Evolutionary conservation across 1,139 yeast species (phyloP), one percentile per base, ranked within the genome.

Genomic region (Protomyces arabidopsidicola): DNA sequence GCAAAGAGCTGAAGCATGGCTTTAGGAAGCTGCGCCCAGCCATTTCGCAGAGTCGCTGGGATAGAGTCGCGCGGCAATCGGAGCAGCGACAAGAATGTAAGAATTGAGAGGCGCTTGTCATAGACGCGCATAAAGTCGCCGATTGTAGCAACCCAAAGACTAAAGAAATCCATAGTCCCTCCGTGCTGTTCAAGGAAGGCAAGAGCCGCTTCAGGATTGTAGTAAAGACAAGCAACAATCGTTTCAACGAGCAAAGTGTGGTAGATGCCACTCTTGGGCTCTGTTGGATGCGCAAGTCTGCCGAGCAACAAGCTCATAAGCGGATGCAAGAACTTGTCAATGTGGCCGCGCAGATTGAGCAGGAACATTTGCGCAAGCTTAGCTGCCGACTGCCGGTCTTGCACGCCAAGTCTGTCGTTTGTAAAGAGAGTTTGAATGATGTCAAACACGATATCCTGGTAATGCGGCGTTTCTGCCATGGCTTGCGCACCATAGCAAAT

Each of bases 61-160:
- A 76, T 70, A 39, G 81, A 80, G 14, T 78, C 70, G 45, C 74
- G 76, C n/a, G 77, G 76, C 24, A 77, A 66, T 16, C 76, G 71
- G 52, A 83, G 69, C 35, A 83, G 68, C 1, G 83, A 75, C 58
- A 91, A 74, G 48, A 88, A 73, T 0, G 95, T 95, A 68, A 91
- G 75, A 2, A 84, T 78, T 1, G 89, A 83, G 52, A 93, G 75
- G 74, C 90, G 90, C 74, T 90, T 80, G 75, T 91, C 98, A 70
- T 82, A 88, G 2, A 90, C 96, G 67, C 96, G 79, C n/a, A 81
- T 79, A 69, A 87, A 80, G 52, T 78, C 76, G 2, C 86, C 82
- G 62, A 84, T 77, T 45, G 73, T 78, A 55, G 80, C 77, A 69
- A 89, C 82, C 97, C 97, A 93, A 53, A 79, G 73, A 52, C 79